A percentile compares a stretch with the other conserved stretches of the same genome.
Conservation (phyloP, 2,329 filamentous ascomycete genomes). For the Davidsoniella virescens region DNA sequence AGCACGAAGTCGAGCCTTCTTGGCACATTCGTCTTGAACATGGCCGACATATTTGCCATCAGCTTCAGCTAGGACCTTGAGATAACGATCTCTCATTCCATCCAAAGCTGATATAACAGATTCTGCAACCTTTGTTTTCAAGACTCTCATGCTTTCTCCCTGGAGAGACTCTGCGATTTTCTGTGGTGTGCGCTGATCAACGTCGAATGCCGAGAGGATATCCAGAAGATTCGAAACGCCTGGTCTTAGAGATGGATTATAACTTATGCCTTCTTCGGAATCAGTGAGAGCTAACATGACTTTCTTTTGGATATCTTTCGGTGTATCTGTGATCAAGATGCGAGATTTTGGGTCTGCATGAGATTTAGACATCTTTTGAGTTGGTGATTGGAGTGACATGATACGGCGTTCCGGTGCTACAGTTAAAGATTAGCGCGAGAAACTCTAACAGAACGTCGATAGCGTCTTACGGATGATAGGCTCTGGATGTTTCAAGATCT, state of each 20-base stretch:
- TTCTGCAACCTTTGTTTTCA: conserved; percentile 40
- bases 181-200: conserved; percentile 22
- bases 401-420: conserved; percentile 64
- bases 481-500: conserved; percentile 48
- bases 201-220: conserved; percentile 55
- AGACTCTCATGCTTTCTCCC: conserved; percentile 22
- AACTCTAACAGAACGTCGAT: not conserved
- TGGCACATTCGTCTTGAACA: conserved; percentile 41
- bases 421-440: conserved; percentile 6
- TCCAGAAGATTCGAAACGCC: conserved; percentile 80
- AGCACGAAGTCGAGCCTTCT: conserved; percentile 46
- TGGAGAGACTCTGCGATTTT: conserved; percentile 26
- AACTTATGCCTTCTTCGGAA: conserved; percentile 47
- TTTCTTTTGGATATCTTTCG: conserved; percentile 49
- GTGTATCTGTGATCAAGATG: conserved; percentile 64
- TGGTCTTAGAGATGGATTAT: conserved; percentile 52
- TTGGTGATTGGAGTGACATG: conserved; percentile 73
- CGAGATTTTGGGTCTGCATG: conserved; percentile 53
- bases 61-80: conserved; percentile 30
- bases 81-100: conserved; percentile 40
- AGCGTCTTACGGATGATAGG: conserved; percentile 49
- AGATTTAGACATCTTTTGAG: conserved; percentile 90
- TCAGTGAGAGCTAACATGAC: conserved; percentile 66
- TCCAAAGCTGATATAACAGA: conserved; percentile 36
- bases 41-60: conserved; percentile 37